Evolutionary conservation across 805 yeast species (phyloP).

Genomic region (Nakazawaea ambrosiae): DNA sequence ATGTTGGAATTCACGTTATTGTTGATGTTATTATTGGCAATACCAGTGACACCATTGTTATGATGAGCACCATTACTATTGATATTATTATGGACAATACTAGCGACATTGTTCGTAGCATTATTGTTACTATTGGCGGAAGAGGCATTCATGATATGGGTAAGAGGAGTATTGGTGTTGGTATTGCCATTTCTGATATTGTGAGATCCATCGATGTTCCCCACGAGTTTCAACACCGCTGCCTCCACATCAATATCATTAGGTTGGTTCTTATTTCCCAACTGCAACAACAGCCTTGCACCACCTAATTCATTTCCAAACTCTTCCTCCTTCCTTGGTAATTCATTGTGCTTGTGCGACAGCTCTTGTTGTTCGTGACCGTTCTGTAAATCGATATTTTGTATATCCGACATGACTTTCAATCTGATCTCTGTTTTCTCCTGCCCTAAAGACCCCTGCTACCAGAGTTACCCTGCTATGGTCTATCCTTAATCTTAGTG

Average conservation of each 20-base stretch:
- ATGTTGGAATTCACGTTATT: background rate
- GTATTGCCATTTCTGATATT: background rate
- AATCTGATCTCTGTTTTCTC: too few species aligned
- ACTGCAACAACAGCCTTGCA: slow-evolving; percentile 21
- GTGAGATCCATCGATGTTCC: slow-evolving; percentile 39
- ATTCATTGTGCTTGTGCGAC: too few species aligned
- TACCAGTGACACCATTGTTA: background rate
- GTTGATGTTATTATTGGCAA: slow-evolving; percentile 8
- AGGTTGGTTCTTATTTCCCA: slow-evolving; percentile 14
- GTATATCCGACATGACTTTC: too few species aligned
- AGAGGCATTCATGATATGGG: background rate
- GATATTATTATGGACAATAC: background rate
- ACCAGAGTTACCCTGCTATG: too few species aligned
- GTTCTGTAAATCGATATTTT: too few species aligned
- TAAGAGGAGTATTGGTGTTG: background rate
- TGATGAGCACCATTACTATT: background rate
- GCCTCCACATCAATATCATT: slow-evolving; percentile 53
- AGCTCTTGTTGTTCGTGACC: too few species aligned
- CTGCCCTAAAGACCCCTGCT: too few species aligned
- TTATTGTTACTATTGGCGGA: background rate
- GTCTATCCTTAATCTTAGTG: too few species aligned
- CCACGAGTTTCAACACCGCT: slow-evolving; percentile 69
- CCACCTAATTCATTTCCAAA: slow-evolving; percentile 19
- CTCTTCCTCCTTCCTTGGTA: slow-evolving; percentile 1
- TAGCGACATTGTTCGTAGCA: background rate